Conservation (phyloP, 345 rosid genomes). For the Diplotaxis tenuifolia region DNA sequence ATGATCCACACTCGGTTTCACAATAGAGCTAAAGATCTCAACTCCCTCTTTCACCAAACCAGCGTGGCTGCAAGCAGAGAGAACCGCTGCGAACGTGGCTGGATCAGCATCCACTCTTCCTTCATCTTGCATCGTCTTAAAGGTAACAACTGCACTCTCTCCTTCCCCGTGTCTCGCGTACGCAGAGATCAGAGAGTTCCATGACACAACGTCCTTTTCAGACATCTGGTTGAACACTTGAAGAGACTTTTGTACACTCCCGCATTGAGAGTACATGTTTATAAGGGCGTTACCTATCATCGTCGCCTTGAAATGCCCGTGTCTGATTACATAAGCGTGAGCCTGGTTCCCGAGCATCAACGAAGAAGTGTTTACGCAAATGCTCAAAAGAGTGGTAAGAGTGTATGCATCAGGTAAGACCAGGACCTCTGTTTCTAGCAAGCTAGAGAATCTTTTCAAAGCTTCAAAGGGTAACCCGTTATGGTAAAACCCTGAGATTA, state of each 20-base stretch:
- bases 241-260: constrained; percentile 48
- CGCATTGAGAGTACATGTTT: constrained; percentile 71
- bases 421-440: constrained; percentile 42
- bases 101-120: constrained; percentile 46
- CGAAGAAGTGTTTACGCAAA: constrained; percentile 48
- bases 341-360: constrained; percentile 54
- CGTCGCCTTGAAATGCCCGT: constrained; percentile 37
- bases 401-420: constrained; percentile 55
- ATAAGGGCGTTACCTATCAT: constrained; percentile 61
- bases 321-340: constrained; percentile 53
- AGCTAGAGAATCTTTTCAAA: constrained; percentile 43
- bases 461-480: constrained; percentile 51
- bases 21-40: constrained; percentile 54
- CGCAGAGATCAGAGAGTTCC: constrained; percentile 75
- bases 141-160: constrained; percentile 49
- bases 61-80: constrained; percentile 79
- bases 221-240: constrained; percentile 50
- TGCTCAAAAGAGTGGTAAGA: constrained; percentile 49
- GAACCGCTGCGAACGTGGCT: constrained; percentile 59
- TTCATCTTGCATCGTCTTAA: constrained; percentile 48
- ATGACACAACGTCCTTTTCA: constrained; percentile 56
- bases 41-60: constrained; percentile 62
- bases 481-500: constrained; percentile 55
- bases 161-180: constrained; percentile 74
- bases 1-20: constrained; percentile 57